Conservation (phyloP, 1,284 basidiomycete genomes). For the Sporisorium scitamineum region DNA sequence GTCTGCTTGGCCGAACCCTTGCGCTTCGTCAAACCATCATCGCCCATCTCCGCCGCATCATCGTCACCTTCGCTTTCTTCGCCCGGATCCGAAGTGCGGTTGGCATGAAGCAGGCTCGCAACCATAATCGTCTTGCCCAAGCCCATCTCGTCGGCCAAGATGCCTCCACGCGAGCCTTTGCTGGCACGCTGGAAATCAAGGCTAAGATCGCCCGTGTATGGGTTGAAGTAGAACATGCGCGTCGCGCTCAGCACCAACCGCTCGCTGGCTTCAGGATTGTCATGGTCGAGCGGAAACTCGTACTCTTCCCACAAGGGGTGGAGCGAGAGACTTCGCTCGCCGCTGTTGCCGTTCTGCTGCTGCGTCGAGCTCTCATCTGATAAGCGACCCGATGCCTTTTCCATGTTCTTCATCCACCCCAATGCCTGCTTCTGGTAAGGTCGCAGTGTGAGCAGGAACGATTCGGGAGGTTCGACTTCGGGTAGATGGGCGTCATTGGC, state of each 20-base stretch:
- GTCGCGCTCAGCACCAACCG: slow-evolving; percentile 39
- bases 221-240: slow-evolving; percentile 55
- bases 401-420: slow-evolving; percentile 93
- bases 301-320: slow-evolving; percentile 96
- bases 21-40: slow-evolving; percentile 18
- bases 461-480: slow-evolving; percentile 83
- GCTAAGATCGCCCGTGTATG: slow-evolving; percentile 84
- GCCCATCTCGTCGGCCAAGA: slow-evolving; percentile 84
- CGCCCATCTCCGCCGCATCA: slow-evolving; percentile 8
- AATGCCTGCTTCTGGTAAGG: slow-evolving; percentile 94
- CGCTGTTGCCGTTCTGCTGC: slow-evolving; percentile 9
- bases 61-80: slow-evolving; percentile 45
- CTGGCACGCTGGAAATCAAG: slow-evolving; percentile 86
- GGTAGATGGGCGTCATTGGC: slow-evolving; percentile 80
- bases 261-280: slow-evolving; percentile 50
- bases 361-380: slow-evolving; percentile 9
- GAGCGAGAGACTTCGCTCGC: slow-evolving; percentile 72
- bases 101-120: slow-evolving; percentile 87
- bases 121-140: slow-evolving; percentile 99
- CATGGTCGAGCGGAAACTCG: slow-evolving; percentile 58
- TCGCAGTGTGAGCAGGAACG: slow-evolving; percentile 83
- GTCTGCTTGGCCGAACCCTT: slow-evolving; percentile 49
- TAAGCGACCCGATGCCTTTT: slow-evolving; percentile 67
- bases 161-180: slow-evolving; percentile 83
- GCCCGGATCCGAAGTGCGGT: slow-evolving; percentile 64